Conservation (phyloP, 192 early-diverging fungal species). For the Coemansia sp. region DNA sequence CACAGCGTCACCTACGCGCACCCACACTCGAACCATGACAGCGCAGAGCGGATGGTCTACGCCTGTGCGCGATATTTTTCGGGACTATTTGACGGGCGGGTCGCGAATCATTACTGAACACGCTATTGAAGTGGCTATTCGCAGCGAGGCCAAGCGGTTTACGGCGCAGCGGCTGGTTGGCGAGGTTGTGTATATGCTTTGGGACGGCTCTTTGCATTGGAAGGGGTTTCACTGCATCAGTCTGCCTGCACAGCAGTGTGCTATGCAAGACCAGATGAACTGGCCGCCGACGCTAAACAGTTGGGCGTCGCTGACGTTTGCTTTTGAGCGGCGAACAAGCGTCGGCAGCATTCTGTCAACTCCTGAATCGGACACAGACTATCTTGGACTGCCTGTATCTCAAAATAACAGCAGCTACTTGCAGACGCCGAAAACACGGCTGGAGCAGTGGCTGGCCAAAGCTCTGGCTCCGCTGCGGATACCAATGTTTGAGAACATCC, state of each 20-base stretch:
- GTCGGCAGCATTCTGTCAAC: background rate
- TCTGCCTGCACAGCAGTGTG: background rate
- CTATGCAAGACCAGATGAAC: background rate
- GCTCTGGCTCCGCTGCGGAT: conserved; percentile 29
- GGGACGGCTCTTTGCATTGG: conserved; percentile 43
- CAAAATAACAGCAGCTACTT: background rate
- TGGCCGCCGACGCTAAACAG: too few relatives aligned
- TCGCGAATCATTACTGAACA: conserved; percentile 34
- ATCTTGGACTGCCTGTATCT: too few relatives aligned
- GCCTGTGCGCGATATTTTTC: conserved; percentile 18
- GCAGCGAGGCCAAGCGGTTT: conserved; percentile 45
- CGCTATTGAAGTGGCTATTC: conserved; percentile 34
- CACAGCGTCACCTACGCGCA: conserved; percentile 4
- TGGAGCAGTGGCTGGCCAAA: conserved; percentile 26
- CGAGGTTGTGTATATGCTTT: conserved; percentile 37
- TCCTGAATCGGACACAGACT: too few relatives aligned
- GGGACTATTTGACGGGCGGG: conserved; percentile 32
- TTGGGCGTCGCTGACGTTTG: background rate
- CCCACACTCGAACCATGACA: background rate
- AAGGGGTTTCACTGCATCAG: conserved; percentile 36
- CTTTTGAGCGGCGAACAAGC: conserved; percentile 10
- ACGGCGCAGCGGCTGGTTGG: conserved; percentile 34
- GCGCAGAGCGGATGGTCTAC: conserved; percentile 10
- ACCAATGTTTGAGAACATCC: conserved; percentile 33
- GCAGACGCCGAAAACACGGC: background rate